Conservation (phyloP, 73 alveolate genomes). For the Paramecium biaurelia region DNA sequence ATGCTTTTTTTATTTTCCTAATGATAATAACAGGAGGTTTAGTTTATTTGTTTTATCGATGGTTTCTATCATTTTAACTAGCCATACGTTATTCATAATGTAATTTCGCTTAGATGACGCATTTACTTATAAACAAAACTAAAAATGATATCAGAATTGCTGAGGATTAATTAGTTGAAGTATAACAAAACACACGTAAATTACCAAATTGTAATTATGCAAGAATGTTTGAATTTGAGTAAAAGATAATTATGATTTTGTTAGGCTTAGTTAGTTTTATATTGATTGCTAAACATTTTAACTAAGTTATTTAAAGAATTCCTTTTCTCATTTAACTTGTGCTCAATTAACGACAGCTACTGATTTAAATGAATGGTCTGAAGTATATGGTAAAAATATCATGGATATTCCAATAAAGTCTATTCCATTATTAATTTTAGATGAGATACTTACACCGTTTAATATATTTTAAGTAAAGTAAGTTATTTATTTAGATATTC, state of each 20-base stretch:
- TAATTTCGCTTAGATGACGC: not conserved
- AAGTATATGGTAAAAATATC: conserved; percentile 63
- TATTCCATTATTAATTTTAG: conserved; percentile 58
- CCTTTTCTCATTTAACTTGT: conserved; percentile 1
- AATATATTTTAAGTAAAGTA: conserved; percentile 61
- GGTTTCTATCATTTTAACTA: not conserved
- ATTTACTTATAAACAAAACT: not conserved
- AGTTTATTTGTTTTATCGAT: not conserved
- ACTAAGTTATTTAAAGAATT: not conserved
- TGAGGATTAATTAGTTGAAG: not conserved
- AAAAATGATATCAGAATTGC: conserved; percentile 9
- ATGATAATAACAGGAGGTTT: not conserved
- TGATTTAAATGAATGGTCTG: not conserved
- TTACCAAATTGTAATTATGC: not conserved
- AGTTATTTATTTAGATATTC: not conserved
- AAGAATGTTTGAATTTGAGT: not conserved
- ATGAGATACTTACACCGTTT: conserved; percentile 74
- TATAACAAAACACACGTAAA: not conserved
- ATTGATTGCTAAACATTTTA: not conserved
- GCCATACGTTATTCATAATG: not conserved
- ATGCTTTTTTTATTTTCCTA: not conserved
- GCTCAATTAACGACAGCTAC: not conserved
- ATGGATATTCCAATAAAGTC: conserved; percentile 67
- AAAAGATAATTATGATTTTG: not conserved
- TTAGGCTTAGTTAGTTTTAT: not conserved